Base-by-base conservation (phyloP, 805 yeast genomes). In the Scheffersomyces spartinae region DNA sequence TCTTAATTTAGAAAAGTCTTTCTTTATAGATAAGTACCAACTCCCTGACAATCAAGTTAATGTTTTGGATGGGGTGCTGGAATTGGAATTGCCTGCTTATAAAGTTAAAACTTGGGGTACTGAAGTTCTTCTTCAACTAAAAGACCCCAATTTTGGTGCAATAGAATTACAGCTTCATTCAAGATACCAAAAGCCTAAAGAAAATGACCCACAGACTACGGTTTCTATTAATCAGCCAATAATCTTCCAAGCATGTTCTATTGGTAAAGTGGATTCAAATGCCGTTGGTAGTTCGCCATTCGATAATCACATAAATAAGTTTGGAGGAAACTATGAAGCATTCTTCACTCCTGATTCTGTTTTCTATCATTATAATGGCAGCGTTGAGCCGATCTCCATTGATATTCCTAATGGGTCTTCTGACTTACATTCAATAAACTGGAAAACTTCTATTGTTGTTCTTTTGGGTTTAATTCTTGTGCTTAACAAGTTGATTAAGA, bases 51-150 rank as follows among this genome's bases (percentile, higher is more conserved):
- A 32, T 49, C 13, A 26, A 26, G 1, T 33, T 50, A 4, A 33
- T 7, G 37, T 46, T 9, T 38, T 43, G 13, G 43, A 42, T 26
- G 67, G 67, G 1, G 35, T 45, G 6, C 29, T 34, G 9, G 57
- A 61, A 31, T 39, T 61, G 27, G 67, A 61, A 35, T 39, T 55
- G 8, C 66, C 67, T 0, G 61, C 40, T 21, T 61, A 60, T 33
- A 41, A 45, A 11, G 39, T 56, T 7, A 14, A 29, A 2, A 45
- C 45, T 25, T 60, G 66, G 66, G 67, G 67, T 0, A 52, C 42
- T 29, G 64, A 60, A 30, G 32, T 53, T 4, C 35, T 61, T 17
- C 28, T 57, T 23, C 55, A 52, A 28, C 34, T 47, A 21, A 34
- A 36, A 13, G 27, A 33, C 13, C 23, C 24, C 8, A 16, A 15